phyloP scores from a whole-genome alignment of 345 rosid genomes.

The Schrenkiella parvula region DNA sequence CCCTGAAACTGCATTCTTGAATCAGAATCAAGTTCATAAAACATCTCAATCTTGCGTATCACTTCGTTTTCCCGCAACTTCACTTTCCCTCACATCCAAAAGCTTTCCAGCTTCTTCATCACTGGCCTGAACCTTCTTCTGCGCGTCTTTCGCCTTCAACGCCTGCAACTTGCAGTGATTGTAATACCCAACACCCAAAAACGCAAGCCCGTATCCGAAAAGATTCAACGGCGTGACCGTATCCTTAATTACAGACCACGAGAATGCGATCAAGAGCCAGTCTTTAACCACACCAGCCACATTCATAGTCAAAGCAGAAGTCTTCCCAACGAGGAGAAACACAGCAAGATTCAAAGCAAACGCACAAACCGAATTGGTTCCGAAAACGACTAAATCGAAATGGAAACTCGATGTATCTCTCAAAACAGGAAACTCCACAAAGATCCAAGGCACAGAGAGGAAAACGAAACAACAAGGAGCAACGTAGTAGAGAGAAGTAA shows the following conservation, averaged over 20 bases:
- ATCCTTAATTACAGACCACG: conserved; percentile 96
- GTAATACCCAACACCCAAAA: conserved; percentile 87
- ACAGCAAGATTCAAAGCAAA: conserved; percentile 93
- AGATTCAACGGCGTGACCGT: conserved; percentile 80
- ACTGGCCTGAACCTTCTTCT: conserved; percentile 66
- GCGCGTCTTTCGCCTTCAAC: conserved; percentile 77
- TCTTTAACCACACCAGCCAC: conserved; percentile 98
- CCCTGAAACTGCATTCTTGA: conserved; percentile 1
- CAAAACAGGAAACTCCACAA: conserved; percentile 73
- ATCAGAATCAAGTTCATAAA: not conserved
- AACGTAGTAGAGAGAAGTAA: conserved; percentile 78
- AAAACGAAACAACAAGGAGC: conserved; percentile 88
- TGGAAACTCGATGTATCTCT: conserved; percentile 78
- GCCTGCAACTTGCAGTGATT: conserved; percentile 90
- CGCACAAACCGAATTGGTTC: conserved; percentile 85
- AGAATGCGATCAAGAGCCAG: conserved; percentile 91
- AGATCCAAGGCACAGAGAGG: conserved; percentile 81
- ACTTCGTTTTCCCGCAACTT: conserved; percentile 48
- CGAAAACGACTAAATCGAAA: conserved; percentile 77
- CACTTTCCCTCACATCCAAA: conserved; percentile 72
- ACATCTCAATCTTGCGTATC: conserved; percentile 55
- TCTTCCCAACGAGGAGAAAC: conserved; percentile 92
- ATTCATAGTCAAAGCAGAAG: conserved; percentile 96
- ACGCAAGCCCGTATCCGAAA: conserved; percentile 82
- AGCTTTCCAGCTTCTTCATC: conserved; percentile 83